Percentiles rank a stretch among this genome's conserved stretches.
Evolutionary conservation across 2,329 filamentous ascomycete species (phyloP).

Genomic region (Curvularia lunata): DNA sequence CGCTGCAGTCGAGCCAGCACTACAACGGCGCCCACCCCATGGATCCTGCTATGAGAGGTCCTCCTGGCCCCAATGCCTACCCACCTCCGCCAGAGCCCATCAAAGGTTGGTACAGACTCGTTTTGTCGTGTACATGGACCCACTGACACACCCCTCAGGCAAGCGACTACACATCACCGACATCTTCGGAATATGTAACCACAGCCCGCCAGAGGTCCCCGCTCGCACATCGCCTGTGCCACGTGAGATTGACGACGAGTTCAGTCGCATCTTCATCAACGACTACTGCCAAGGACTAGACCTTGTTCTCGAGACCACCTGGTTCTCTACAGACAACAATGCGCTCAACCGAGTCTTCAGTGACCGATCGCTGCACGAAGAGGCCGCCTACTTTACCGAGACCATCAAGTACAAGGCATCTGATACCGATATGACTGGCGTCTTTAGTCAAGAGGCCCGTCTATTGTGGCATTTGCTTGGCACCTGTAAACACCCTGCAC

Average conservation of each 20-base stretch:
- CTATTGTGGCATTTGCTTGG: conserved; percentile 66
- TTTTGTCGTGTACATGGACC: neutral
- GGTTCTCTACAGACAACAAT: conserved; percentile 70
- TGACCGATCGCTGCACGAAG: conserved; percentile 52
- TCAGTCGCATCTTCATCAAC: conserved; percentile 43
- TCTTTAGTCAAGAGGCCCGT: conserved; percentile 63
- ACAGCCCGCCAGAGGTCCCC: conserved; percentile 47
- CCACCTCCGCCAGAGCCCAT: conserved; percentile 26
- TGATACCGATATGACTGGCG: conserved; percentile 40
- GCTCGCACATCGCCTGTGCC: conserved; percentile 35
- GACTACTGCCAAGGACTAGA: conserved; percentile 46
- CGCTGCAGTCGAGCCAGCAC: conserved; percentile 39
- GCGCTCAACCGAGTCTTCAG: conserved; percentile 56
- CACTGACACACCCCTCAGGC: conserved; percentile 35
- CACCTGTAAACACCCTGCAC: conserved; percentile 55
- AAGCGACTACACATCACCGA: conserved; percentile 43
- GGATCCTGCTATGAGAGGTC: conserved; percentile 42
- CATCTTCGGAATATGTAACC: conserved; percentile 45
- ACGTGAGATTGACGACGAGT: conserved; percentile 42
- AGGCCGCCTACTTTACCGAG: conserved; percentile 45
- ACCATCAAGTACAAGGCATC: conserved; percentile 39
- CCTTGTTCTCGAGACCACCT: conserved; percentile 70
- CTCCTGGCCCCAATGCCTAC: conserved; percentile 24
- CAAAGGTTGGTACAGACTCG: conserved; percentile 35
- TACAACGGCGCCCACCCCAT: conserved; percentile 45